Evolutionary conservation across 1,284 basidiomycete genomes (phyloP).

Genomic region (Trichosporon ovoides): DNA sequence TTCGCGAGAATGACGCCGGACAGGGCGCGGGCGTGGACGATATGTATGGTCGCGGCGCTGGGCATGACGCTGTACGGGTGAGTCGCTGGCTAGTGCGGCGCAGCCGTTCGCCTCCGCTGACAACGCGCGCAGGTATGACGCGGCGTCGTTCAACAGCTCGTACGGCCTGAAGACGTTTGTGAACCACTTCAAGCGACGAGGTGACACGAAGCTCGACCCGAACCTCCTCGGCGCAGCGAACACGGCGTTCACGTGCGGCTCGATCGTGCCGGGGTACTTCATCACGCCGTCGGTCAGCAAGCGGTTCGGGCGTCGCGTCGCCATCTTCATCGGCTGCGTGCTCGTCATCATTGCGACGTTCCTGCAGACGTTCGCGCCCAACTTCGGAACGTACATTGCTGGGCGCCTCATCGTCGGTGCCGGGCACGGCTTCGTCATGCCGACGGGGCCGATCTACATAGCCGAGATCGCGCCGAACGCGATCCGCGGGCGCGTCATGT

Average conservation of each 20-base stretch:
- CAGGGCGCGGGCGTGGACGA: neutral
- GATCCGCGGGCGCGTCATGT: slow-evolving; percentile 5
- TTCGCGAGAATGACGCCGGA: neutral
- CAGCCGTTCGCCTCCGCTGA: neutral
- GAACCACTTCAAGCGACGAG: slow-evolving; percentile 5
- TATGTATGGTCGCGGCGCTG: neutral
- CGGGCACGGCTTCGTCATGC: slow-evolving; percentile 7
- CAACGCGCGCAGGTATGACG: neutral
- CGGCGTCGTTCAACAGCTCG: slow-evolving; percentile 3
- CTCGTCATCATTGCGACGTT: slow-evolving; percentile 5
- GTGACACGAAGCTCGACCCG: neutral
- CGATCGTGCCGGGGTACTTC: slow-evolving; percentile 5
- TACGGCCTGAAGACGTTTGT: slow-evolving; percentile 9
- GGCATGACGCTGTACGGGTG: slow-evolving; percentile 5
- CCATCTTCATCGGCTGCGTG: neutral
- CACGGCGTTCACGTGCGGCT: slow-evolving; percentile 7
- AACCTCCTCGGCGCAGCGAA: slow-evolving; percentile 6
- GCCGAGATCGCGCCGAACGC: slow-evolving; percentile 1
- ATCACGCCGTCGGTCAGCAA: neutral
- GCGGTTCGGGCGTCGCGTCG: neutral
- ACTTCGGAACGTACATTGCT: slow-evolving; percentile 3
- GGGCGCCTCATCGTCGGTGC: slow-evolving; percentile 5
- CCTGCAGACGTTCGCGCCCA: slow-evolving; percentile 6
- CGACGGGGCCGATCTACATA: slow-evolving; percentile 6
- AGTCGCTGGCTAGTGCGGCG: neutral